Percentiles rank a stretch among this genome's conserved stretches.
phyloP scores from a whole-genome alignment of 345 rosid species.

The Brassica rapa region DNA sequence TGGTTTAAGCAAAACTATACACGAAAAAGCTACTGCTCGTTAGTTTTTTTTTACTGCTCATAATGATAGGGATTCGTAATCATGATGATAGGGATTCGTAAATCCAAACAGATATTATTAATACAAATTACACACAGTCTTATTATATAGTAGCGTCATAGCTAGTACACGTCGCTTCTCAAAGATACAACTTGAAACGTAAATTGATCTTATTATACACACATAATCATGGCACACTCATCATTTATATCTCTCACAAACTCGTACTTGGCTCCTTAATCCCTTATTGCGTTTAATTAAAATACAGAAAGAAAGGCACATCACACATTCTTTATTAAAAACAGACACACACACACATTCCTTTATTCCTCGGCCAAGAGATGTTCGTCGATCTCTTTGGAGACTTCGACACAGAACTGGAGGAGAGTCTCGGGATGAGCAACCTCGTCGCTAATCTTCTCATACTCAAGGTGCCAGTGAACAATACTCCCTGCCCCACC shows the following conservation, averaged over 20 bases:
- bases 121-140: neutral
- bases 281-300: conserved; percentile 7
- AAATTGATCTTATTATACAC: neutral
- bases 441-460: conserved; percentile 41
- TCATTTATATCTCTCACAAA: neutral
- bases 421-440: conserved; percentile 43
- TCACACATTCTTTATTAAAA: neutral
- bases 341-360: neutral
- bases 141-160: conserved; percentile 8
- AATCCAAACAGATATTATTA: neutral
- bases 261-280: neutral
- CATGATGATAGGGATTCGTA: neutral
- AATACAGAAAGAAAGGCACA: neutral
- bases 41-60: neutral
- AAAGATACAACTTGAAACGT: conserved; percentile 3
- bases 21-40: neutral
- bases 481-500: conserved; percentile 30
- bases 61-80: neutral
- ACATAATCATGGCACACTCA: conserved; percentile 21
- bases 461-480: conserved; percentile 43
- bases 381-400: conserved; percentile 41
- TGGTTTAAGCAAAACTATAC: neutral
- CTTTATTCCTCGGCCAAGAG: conserved; percentile 22
- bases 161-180: conserved; percentile 2
- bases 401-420: conserved; percentile 33